These are phyloP conservation scores for Escallonia herrerae DNA, from an alignment of 129 eudicot genomes.

Conservation along the genomic window DNA sequence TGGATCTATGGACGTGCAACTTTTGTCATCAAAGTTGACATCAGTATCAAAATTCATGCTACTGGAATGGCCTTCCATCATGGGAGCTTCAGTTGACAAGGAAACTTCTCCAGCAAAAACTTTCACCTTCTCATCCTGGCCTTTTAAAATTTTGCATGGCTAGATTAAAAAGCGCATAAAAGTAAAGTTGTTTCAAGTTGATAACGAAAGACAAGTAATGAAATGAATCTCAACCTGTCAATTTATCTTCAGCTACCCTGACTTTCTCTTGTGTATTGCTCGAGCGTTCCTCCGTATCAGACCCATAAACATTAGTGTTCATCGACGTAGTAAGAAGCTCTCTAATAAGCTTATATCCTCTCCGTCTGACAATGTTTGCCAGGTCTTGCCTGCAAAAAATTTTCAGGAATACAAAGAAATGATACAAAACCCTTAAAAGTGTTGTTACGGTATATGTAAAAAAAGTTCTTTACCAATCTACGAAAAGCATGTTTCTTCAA, in stretches of 20 bases:
- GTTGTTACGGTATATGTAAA: slow-evolving; percentile 1
- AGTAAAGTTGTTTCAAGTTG: neutral
- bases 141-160: slow-evolving; percentile 30
- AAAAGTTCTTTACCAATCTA: neutral
- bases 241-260: slow-evolving; percentile 21
- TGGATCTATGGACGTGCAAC: slow-evolving; percentile 15
- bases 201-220: neutral
- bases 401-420: slow-evolving; percentile 7
- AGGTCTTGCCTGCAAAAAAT: slow-evolving; percentile 77
- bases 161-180: slow-evolving; percentile 3
- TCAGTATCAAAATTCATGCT: slow-evolving; percentile 8
- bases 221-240: slow-evolving; percentile 29
- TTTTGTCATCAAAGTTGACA: slow-evolving; percentile 15
- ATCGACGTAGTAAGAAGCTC: slow-evolving; percentile 60
- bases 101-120: slow-evolving; percentile 26
- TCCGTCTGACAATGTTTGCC: slow-evolving; percentile 80
- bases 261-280: slow-evolving; percentile 19
- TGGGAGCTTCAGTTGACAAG: slow-evolving; percentile 23
- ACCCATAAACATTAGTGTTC: slow-evolving; percentile 13
- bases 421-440: neutral
- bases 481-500: neutral
- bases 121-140: slow-evolving; percentile 44
- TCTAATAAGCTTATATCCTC: slow-evolving; percentile 72
- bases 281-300: slow-evolving; percentile 26
- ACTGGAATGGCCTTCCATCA: slow-evolving; percentile 15